These are phyloP conservation scores for Hypoxylon sp. DNA, from an alignment of 2,329 filamentous ascomycete species.

Conservation along the genomic window DNA sequence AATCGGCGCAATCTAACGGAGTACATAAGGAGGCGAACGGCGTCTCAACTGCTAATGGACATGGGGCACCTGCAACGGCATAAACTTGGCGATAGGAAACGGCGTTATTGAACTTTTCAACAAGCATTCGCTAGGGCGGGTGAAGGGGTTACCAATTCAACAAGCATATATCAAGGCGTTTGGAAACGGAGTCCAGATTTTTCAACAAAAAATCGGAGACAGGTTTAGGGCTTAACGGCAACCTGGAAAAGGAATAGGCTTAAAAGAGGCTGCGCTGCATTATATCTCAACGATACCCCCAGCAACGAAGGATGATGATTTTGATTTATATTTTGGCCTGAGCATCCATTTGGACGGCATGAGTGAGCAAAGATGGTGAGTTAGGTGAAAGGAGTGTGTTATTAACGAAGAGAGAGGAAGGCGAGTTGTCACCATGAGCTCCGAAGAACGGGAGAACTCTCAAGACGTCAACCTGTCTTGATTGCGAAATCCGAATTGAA, in stretches of 20 bases:
- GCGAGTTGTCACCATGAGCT: constrained; percentile 5
- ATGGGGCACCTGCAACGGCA: constrained; percentile 33
- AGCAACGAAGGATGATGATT: constrained; percentile 44
- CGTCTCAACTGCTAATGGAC: constrained; percentile 41
- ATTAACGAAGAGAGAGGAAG: background rate
- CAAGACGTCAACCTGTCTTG: constrained; percentile 7
- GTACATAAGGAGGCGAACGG: constrained; percentile 50
- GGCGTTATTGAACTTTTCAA: constrained; percentile 56
- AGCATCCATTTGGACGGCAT: constrained; percentile 7
- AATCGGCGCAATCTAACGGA: constrained; percentile 52
- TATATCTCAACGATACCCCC: constrained; percentile 62
- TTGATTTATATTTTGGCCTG: constrained; percentile 25
- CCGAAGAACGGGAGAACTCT: constrained; percentile 14
- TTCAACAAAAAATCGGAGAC: constrained; percentile 55
- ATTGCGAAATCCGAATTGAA: constrained; percentile 10
- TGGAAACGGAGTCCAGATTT: constrained; percentile 52
- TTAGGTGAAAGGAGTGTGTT: constrained; percentile 9
- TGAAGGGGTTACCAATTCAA: constrained; percentile 52
- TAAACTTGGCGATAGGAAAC: constrained; percentile 45
- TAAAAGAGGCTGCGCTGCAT: constrained; percentile 51
- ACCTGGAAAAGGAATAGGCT: constrained; percentile 50
- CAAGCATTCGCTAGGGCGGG: constrained; percentile 50
- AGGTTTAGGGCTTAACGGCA: constrained; percentile 47
- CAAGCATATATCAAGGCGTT: constrained; percentile 55
- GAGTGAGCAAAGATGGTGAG: constrained; percentile 9